Conservation (phyloP, 2,329 filamentous ascomycete genomes). For the Curvularia hawaiiensis region DNA sequence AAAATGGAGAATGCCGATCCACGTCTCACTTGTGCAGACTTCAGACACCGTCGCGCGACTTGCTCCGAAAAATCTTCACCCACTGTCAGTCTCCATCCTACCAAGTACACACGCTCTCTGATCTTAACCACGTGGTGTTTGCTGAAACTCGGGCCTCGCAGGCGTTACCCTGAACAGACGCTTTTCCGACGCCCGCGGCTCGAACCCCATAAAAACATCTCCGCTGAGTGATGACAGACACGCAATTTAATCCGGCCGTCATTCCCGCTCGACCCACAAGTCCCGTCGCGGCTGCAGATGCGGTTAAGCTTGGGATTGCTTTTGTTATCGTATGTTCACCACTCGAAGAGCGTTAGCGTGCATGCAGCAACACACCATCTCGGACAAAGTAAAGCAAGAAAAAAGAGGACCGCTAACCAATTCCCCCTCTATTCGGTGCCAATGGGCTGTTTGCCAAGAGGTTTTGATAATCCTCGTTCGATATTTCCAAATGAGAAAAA, state of each 20-base stretch:
- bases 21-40: not conserved
- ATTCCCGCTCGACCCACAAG: not conserved
- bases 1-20: not conserved
- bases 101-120: not conserved
- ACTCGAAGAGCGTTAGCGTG: not conserved
- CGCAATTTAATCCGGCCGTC: not conserved
- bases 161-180: constrained; percentile 5
- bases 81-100: not conserved
- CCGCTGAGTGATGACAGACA: constrained; percentile 1
- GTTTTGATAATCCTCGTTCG: not conserved
- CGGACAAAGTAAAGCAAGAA: not conserved
- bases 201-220: not conserved
- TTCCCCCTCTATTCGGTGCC: not conserved
- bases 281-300: not conserved
- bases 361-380: not conserved
- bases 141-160: constrained; percentile 4
- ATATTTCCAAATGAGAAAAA: not conserved
- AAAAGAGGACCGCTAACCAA: not conserved
- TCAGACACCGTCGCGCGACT: not conserved
- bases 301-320: not conserved
- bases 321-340: not conserved
- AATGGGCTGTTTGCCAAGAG: not conserved
- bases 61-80: not conserved
- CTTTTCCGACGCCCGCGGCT: constrained; percentile 3
- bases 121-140: not conserved